Evolutionary conservation across 2,329 filamentous ascomycete species (phyloP), one percentile per base, ranked within the genome.

Genomic region (Pseudocercospora crystallina): DNA sequence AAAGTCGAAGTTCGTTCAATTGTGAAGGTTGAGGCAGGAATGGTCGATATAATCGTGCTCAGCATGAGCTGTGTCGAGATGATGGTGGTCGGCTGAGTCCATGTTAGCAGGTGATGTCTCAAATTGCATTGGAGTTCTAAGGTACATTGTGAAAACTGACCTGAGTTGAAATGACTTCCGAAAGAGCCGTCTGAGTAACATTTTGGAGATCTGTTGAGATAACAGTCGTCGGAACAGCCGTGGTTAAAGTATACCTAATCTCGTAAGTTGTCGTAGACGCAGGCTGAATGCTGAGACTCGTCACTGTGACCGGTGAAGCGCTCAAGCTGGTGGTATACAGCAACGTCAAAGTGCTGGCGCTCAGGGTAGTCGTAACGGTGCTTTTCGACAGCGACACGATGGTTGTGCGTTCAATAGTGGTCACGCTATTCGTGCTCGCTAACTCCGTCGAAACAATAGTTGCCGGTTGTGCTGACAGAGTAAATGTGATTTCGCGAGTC

Each of bases 401-500:
- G 31, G 38, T 48, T 15, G 29, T 39, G 2, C 30, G 30, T 34
- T 43, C 35, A 3, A 29, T 48, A 8, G 30, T 29, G 5, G 46
- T 40, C 3, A 41, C 45, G 35, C 15, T 39, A 8, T 30, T 31
- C 13, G 26, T 31, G 3, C 17, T 15, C 14, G 45, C 36, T 14
- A 14, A 35, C 5, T 39, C 33, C 15, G 20, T 34, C 3, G 42
- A 14, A n/a, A 34, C 31, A 44, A 32, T 44, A 5, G 29, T 44
- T 20, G 42, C 41, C 20, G 41, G 41, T 13, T 29, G 29, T 17
- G 41, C 13, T 13, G 41, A 43, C 7, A 30, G 36, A 9, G 44
- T 47, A n/a, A 38, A 36, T 8, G 44, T 47, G 11, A 37, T 39
- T 10, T 47, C 34, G 15, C 15, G 15, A 5, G 46, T 48, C 5